Conservation (phyloP, 1,284 basidiomycete genomes). For the Trichosporon sp. region DNA sequence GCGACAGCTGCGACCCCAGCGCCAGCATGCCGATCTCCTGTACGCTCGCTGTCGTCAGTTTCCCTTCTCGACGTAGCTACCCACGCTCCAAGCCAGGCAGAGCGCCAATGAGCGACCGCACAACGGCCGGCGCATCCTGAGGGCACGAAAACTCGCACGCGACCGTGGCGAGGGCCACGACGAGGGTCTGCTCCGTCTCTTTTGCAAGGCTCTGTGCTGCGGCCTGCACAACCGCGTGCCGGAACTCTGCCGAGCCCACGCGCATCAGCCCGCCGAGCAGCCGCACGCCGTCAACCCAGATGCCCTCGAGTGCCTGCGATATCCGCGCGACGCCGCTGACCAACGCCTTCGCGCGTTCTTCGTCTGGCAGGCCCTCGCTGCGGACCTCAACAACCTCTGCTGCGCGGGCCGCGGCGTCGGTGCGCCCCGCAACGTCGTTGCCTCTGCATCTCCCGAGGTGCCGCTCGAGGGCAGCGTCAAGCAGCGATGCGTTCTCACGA, state of each 20-base stretch:
- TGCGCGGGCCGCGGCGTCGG: constrained; percentile 29
- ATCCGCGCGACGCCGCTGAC: constrained; percentile 13
- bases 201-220: not conserved
- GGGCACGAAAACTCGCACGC: constrained; percentile 17
- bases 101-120: not conserved
- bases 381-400: constrained; percentile 30
- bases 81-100: constrained; percentile 7
- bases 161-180: constrained; percentile 19
- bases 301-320: constrained; percentile 7
- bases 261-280: constrained; percentile 15
- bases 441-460: constrained; percentile 11
- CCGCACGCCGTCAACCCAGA: constrained; percentile 29
- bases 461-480: constrained; percentile 10
- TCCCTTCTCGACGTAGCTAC: not conserved
- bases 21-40: constrained; percentile 31
- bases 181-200: constrained; percentile 9
- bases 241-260: not conserved
- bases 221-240: not conserved
- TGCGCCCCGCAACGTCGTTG: constrained; percentile 9
- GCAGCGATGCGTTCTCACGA: constrained; percentile 19
- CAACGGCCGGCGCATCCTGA: not conserved
- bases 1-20: constrained; percentile 17
- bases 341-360: constrained; percentile 3
- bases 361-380: not conserved
- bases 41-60: constrained; percentile 12